phyloP scores from a whole-genome alignment of 345 rosid species.

The Eucalyptus curtisii region DNA sequence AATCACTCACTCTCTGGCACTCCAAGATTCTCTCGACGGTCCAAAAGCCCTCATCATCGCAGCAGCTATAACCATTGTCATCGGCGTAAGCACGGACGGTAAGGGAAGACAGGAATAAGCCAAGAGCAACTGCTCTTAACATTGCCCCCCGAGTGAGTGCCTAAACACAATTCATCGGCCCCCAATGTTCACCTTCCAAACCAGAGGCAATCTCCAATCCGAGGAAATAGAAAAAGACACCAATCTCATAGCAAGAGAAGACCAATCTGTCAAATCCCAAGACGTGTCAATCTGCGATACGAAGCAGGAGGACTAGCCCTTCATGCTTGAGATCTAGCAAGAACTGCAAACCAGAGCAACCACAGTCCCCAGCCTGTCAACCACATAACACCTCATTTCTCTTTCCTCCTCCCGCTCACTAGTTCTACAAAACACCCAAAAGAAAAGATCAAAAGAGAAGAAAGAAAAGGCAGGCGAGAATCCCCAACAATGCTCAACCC shows the following conservation, averaged over 20 bases:
- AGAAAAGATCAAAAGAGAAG: neutral
- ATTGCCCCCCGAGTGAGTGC: constrained; percentile 16
- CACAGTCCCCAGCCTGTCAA: neutral
- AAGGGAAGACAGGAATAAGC: constrained; percentile 23
- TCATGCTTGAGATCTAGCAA: neutral
- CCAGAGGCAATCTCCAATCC: neutral
- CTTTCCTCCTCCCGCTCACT: neutral
- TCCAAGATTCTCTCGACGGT: constrained; percentile 57
- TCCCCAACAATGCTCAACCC: neutral
- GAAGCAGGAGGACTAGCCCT: neutral
- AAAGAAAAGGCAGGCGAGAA: neutral
- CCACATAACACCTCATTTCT: neutral
- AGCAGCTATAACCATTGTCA: constrained; percentile 51
- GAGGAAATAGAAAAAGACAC: neutral
- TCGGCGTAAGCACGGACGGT: constrained; percentile 30
- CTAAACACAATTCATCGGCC: neutral
- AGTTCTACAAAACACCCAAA: neutral
- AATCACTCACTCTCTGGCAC: constrained; percentile 88
- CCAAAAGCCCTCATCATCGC: constrained; percentile 83
- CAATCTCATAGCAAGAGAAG: neutral
- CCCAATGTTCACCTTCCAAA: neutral
- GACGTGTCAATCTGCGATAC: constrained; percentile 2
- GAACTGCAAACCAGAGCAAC: neutral
- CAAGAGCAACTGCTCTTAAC: constrained; percentile 50
- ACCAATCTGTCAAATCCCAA: neutral